Base-by-base conservation (phyloP, 1,284 basidiomycete species). In the Fomitopsis betulina region DNA sequence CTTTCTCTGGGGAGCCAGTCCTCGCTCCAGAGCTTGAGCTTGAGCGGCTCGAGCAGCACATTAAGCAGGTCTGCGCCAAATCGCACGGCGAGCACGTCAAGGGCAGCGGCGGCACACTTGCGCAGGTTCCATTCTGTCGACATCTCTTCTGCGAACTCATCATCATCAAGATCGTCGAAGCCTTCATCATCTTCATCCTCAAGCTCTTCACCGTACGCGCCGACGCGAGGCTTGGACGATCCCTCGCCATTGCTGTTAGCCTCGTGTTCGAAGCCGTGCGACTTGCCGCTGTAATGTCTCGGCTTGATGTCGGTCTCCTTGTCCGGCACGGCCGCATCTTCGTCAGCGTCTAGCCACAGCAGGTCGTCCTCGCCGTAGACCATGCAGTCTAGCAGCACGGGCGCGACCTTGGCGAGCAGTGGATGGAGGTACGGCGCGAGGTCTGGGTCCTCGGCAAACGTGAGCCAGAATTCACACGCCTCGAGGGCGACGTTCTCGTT, bases 381-480 rank as follows among this genome's bases (percentile, higher is more conserved):
- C 96, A 99, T 99, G 67, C 95, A 96, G 70, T 97, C 91, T 61
- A 99, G 81, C 32, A 99, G 79, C 15, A 98, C 91, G 0, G 97
- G 97, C 0, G 93, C 94, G 49, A 99, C 91, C 66, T 91, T 91
- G 42, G 80, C 83, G 9, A 99, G 81, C 62, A 96, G 85, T 0
- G 94, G 95, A 57, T 87, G 87, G 32, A 99, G 80, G 72, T 91
- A 93, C 15, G 87, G 85, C 17, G 87, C 86, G 27, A 99, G 81
- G 53, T 93, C 88, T 15, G 87, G 86, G 69, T 98, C 94, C 73
- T 99, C 97, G 17, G 97, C 95, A 70, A 99, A 99, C 1, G 96
- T 98, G 62, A 99, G 83, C 97, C 97, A 99, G 76, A 99, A 99
- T 79, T 99, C 97, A 82, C 95, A 98, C 13, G 97, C 97, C 76